Base-by-base conservation (phyloP, 2,329 filamentous ascomycete genomes). In the Penicillium sp. region DNA sequence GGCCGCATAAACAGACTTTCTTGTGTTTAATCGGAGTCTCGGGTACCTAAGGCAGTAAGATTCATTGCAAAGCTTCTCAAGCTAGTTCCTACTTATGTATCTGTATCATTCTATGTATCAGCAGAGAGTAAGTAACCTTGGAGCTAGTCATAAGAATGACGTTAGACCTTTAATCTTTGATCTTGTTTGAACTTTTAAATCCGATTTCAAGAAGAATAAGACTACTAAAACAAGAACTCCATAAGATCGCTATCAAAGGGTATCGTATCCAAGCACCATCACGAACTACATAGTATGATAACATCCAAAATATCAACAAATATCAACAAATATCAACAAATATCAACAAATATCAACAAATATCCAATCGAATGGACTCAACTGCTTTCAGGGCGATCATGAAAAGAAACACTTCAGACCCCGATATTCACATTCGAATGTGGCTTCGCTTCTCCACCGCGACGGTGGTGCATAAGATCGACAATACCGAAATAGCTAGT, bases 401-500 rank as follows among this genome's bases (percentile, higher is more conserved):
- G 4, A 39, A 21, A 10, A 50, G 10, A 19, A 36, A 33, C 6
- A 35, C 8, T 12, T 53, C 39, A 66, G 13, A 67, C 65, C 1
- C 65, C 64, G 0, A 67, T 51, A 48, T 66, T 63, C 49, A 64
- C 62, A 56, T 69, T 65, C 19, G 68, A 60, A 55, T 65, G 62
- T 17, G 64, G 58, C 53, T 69, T 65, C 27, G 59, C 61, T 19
- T 61, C 56, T 23, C 57, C 61, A 29, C 61, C 69, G 33, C 70
- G 68, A 13, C 75, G 69, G 36, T 76, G 77, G 19, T 76, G 71
- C 60, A 78, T 72, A 44, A 82, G 73, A 53, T 81, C 80, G 29
- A 83, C 63, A 3, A 75, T 72, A 4, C 82, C 78, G 49, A 84
- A 70, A 10, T 78, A 73, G 1, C 78, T 81, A 1, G 83, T 84